phyloP scores from a whole-genome alignment of 768 basidiomycete species.

The Boletus rufocinnamomeus region DNA sequence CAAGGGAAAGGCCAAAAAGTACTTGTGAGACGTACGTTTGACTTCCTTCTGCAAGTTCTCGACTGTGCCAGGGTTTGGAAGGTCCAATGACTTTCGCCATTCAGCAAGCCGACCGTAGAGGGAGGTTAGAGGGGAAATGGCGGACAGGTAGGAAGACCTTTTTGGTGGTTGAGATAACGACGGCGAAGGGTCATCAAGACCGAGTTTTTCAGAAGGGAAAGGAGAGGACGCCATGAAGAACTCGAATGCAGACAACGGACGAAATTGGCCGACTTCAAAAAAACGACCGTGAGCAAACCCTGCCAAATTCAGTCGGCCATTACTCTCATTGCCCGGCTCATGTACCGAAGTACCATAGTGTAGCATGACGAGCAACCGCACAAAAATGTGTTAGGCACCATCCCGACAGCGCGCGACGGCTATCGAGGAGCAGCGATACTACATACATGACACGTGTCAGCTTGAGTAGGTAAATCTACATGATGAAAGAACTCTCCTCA shows the following conservation, averaged over 20 bases:
- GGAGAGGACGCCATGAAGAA: conserved; percentile 48
- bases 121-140: conserved; percentile 58
- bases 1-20: conserved; percentile 4
- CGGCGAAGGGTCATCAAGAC: conserved; percentile 40
- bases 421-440: no score
- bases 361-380: no score
- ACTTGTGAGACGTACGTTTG: conserved; percentile 58
- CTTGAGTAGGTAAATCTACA: no score
- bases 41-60: conserved; percentile 94
- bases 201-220: conserved; percentile 42
- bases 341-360: no score
- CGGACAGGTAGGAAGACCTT: conserved; percentile 38
- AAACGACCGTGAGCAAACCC: conserved; percentile 33
- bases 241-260: conserved; percentile 11
- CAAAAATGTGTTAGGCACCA: no score
- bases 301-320: conserved; percentile 16
- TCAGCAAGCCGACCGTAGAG: conserved; percentile 71
- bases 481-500: no score
- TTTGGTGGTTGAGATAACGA: conserved; percentile 38
- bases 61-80: conserved; percentile 89
- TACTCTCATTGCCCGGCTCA: neutral
- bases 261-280: conserved; percentile 37
- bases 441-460: no score
- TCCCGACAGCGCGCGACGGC: no score
- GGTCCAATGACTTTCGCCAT: conserved; percentile 79